Conservation (phyloP, 257 asterid species). For the Schizonepeta tenuifolia region DNA sequence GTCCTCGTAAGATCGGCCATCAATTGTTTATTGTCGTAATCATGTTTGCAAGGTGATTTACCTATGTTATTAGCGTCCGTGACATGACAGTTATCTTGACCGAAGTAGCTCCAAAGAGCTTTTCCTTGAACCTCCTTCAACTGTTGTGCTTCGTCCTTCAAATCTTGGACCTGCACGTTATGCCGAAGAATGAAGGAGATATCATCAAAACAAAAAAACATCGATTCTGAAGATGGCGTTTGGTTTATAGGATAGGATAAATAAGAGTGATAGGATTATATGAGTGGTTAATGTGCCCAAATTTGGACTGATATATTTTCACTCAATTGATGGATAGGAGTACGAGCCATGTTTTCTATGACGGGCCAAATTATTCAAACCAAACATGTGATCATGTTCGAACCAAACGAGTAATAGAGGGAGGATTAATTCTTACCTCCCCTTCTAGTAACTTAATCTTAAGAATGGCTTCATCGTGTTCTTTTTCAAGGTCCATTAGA, state of each 20-base stretch:
- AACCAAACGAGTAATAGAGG: neutral
- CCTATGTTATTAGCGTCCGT: neutral
- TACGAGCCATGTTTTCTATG: no score
- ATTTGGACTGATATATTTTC: no score
- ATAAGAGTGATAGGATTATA: no score
- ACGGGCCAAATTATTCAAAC: no score
- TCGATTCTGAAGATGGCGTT: no score
- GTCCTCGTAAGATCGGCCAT: constrained; percentile 18
- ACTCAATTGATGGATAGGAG: no score
- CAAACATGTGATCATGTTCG: no score
- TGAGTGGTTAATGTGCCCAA: no score
- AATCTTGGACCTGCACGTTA: constrained; percentile 47
- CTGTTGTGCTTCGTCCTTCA: constrained; percentile 48
- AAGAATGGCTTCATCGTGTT: constrained; percentile 60
- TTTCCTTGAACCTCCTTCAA: constrained; percentile 51
- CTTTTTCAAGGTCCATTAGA: constrained; percentile 66
- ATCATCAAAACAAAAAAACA: no score
- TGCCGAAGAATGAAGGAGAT: neutral
- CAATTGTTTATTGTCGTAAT: neutral
- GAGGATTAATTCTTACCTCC: constrained; percentile 46
- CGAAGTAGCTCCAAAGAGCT: constrained; percentile 29
- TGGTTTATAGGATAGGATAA: no score
- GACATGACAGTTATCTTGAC: neutral
- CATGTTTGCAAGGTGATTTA: constrained; percentile 16
- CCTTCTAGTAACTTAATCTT: constrained; percentile 52